Percentiles rank a stretch among this genome's conserved stretches.
Conservation (phyloP, 345 rosid genomes). For the Psidium guajava region DNA sequence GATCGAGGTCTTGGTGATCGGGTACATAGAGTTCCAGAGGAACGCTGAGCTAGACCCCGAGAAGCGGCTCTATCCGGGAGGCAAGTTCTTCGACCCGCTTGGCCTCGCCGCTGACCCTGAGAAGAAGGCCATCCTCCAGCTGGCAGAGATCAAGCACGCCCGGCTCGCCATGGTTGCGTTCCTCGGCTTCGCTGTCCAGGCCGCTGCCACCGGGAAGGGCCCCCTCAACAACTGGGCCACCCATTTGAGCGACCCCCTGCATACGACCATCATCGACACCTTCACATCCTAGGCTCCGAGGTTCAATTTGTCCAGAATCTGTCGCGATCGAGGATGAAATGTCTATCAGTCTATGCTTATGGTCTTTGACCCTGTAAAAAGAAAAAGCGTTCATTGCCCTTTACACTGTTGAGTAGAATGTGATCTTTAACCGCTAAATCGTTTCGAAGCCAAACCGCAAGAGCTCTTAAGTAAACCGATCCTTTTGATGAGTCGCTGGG, state of each 20-base stretch:
- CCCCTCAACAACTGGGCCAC: conserved; percentile 99
- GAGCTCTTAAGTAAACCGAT: background rate
- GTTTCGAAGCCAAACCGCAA: background rate
- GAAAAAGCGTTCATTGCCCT: background rate
- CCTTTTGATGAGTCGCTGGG: background rate
- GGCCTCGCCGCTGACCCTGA: conserved; percentile 89
- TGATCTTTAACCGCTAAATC: background rate
- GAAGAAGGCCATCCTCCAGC: conserved; percentile 69
- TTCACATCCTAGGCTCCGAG: conserved; percentile 31
- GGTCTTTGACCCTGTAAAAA: background rate
- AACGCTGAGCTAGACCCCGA: conserved; percentile 88
- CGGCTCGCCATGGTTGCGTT: conserved; percentile 93
- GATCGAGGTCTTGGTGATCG: conserved; percentile 76
- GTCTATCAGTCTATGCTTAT: background rate
- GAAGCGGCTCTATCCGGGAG: conserved; percentile 88
- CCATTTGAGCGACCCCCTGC: conserved; percentile 97
- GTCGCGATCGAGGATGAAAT: background rate
- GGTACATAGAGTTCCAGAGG: conserved; percentile 91
- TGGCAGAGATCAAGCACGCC: conserved; percentile 99
- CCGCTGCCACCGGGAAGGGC: conserved; percentile 79
- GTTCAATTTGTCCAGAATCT: background rate
- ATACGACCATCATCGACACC: conserved; percentile 88
- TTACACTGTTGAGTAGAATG: background rate
- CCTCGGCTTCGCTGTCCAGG: conserved; percentile 90
- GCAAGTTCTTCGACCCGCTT: conserved; percentile 75